phyloP scores from a whole-genome alignment of 2,329 filamentous ascomycete genomes.

The Nannizziopsis arthrosporioides region DNA sequence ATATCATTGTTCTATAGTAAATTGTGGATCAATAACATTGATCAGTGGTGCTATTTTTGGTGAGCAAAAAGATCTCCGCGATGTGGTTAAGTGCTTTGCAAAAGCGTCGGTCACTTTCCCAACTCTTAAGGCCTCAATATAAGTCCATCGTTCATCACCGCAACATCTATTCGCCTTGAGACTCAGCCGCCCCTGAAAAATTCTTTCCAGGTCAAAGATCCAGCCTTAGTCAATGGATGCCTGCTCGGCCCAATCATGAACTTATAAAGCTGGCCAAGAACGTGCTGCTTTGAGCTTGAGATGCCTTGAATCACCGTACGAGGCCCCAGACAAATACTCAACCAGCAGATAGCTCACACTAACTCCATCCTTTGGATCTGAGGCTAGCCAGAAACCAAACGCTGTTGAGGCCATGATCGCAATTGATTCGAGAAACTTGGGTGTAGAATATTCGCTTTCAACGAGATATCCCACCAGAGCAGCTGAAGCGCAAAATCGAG shows the following conservation, averaged over 20 bases:
- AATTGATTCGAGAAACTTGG: conserved; percentile 30
- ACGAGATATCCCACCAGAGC: conserved; percentile 20
- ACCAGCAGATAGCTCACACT: conserved; percentile 33
- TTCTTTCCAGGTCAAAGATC: conserved; percentile 24
- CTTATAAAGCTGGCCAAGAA: conserved; percentile 32
- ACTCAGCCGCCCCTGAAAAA: too few relatives aligned
- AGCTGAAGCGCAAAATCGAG: conserved; percentile 22
- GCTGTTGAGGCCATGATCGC: conserved; percentile 28
- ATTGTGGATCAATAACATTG: too few relatives aligned
- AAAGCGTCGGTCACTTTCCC: too few relatives aligned
- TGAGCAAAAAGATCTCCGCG: too few relatives aligned
- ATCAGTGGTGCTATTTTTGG: too few relatives aligned
- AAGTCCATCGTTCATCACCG: too few relatives aligned
- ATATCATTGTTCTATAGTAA: too few relatives aligned
- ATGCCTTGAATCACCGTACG: conserved; percentile 25
- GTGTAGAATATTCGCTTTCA: conserved; percentile 31
- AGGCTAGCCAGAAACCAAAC: conserved; percentile 25
- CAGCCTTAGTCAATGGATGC: conserved; percentile 28
- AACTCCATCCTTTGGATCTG: conserved; percentile 17
- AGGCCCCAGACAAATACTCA: conserved; percentile 30
- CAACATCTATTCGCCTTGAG: too few relatives aligned
- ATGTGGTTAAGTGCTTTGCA: too few relatives aligned
- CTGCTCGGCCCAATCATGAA: conserved; percentile 31
- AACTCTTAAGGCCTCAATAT: too few relatives aligned
- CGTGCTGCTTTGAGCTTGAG: conserved; percentile 24